phyloP scores from a whole-genome alignment of 768 basidiomycete genomes.

The Kwoniella sp. region DNA sequence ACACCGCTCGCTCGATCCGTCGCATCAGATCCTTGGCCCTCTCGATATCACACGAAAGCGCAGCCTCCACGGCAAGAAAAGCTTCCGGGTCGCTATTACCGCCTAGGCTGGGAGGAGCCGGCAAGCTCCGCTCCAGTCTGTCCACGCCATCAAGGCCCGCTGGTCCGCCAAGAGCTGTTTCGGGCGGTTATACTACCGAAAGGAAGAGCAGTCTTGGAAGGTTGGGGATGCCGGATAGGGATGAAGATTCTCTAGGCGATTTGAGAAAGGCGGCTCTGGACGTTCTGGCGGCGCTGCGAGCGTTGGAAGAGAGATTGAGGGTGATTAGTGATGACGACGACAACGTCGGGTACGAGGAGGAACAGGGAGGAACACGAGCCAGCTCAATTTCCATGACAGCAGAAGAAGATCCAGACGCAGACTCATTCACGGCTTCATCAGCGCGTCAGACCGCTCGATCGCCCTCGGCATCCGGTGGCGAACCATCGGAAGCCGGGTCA shows the following conservation, averaged over 20 bases:
- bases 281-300: conserved; percentile 75
- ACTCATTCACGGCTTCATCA: background rate
- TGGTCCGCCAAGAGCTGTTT: conserved; percentile 25
- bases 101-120: conserved; percentile 16
- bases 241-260: conserved; percentile 62
- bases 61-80: background rate
- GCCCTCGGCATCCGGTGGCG: background rate
- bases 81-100: background rate
- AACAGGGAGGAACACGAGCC: background rate
- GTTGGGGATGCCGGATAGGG: background rate
- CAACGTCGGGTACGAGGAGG: background rate
- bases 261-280: conserved; percentile 80
- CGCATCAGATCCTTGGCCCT: conserved; percentile 40
- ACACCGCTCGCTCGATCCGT: conserved; percentile 40
- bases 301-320: conserved; percentile 76
- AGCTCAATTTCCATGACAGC: background rate
- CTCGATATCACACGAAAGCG: conserved; percentile 25
- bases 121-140: conserved; percentile 26
- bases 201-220: conserved; percentile 29
- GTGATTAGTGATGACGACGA: conserved; percentile 12
- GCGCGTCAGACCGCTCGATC: background rate
- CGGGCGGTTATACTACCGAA: conserved; percentile 7
- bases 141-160: conserved; percentile 52
- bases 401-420: background rate
- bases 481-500: background rate